Base-by-base conservation (phyloP, 108 stramenopile species). In the Pseudonitzschia pungens region DNA sequence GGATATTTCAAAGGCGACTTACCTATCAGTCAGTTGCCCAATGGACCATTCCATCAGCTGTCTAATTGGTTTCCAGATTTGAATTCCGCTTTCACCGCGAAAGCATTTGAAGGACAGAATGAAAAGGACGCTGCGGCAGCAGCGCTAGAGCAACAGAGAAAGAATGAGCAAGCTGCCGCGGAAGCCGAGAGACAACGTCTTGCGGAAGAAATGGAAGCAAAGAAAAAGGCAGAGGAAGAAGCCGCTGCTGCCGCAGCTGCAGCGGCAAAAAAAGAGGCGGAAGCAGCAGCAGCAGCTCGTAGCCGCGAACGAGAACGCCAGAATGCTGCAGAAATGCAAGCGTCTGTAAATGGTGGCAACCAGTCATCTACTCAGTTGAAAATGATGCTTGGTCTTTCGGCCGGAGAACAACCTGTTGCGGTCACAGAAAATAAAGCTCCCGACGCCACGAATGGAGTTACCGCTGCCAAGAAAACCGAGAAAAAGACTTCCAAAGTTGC, bases 1-100 rank as follows among this genome's bases (percentile, higher is more conserved):
- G 98, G 98, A 11, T 98, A 98, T 81, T 98, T 98, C 74, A 93
- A 97, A 79, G 93, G 92, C 10, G 92, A 96, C 57, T 77, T 96
- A 41, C 94, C 93, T 14, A 92, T 97, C 43, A 92, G 93, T 36
- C 91, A 91, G 65, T 76, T 85, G 45, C 72, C 78, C 14, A 72
- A 53, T 67, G 96, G 93, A 45, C 89, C 90, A 22, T 97, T 97
- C 74, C 70, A 67, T 52, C 77, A 88, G 12, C 71, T 97, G 29
- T 78, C 81, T 12, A 71, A 72, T 27, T 79, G 83, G 56, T 96
- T 93, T 70, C 88, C 92, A 8, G 91, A 96, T 78, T 75, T 89
- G 33, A 66, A 44, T 18, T 57, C 74, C 2, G 93, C 96, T 22
- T 96, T 96, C 53, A 68, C 73, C 1, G 79, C 51, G 43, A 62